Evolutionary conservation across 306 rosid genomes (phyloP), one percentile per base, ranked within the genome.

Genomic region (Parietaria judaica): DNA sequence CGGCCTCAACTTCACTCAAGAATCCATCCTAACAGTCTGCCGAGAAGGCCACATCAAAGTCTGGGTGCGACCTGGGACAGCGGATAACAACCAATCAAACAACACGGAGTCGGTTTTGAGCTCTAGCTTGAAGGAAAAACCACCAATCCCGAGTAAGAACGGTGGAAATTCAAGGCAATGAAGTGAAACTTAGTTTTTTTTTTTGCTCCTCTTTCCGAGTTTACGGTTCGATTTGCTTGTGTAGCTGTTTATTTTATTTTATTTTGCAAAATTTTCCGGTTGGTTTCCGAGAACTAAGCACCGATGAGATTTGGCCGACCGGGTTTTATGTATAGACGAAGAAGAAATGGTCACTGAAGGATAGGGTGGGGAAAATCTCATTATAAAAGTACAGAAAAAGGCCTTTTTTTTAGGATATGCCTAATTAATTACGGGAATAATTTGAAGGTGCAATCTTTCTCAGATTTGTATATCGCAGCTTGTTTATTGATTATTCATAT

Each of bases 1-100:
- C 6, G 88, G 97, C 41, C 43, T 94, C 61, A 64, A 79, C 76
- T 94, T 88, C 58, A 94, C 97, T 8, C 90, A 69, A 63, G 99
- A 94, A 62, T 88, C 96, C 36, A 72, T 88, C 39, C 88, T 94
- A 10, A 88, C 97, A 3, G 85, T 87, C 70, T 94, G 95, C 79
- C 86, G 99, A 38, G 99, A 94, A 70, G 99, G 99, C 49, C 96
- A 88, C 68, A 79, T 84, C 41, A 88, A 88, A 79, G 63, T 84
- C 59, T 94, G 99, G 99, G 72, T 68, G 74, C 80, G 97, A 80
- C 99, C 97, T 0, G 88, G 84, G 7, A 64, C 50, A 17, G 77
- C 77, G 3, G 96, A 88, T 58, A 71, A 23, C 31, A 23, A 67
- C 81, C 94, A 79, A 66, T 51, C 90, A 69, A 81, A 60, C 78